phyloP scores from a whole-genome alignment of 2,329 filamentous ascomycete species.

The Pezicula rhizophila region DNA sequence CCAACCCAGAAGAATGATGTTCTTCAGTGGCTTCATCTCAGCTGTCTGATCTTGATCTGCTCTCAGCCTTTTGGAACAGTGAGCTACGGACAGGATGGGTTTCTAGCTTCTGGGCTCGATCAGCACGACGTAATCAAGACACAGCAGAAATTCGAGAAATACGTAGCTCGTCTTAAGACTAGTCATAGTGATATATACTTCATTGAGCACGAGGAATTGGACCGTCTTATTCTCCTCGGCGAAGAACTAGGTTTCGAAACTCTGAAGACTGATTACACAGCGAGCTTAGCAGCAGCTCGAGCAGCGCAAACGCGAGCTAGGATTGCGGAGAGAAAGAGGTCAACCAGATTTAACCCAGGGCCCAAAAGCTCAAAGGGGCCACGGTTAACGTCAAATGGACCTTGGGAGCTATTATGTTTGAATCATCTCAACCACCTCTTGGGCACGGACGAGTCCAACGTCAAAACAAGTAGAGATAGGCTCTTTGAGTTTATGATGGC shows the following conservation, averaged over 20 bases:
- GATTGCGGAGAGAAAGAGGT: conserved; percentile 7
- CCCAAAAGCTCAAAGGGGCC: conserved; percentile 9
- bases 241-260: conserved; percentile 9
- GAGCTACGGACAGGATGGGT: conserved; percentile 1
- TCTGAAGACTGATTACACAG: conserved; percentile 4
- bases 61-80: background rate
- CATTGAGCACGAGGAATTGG: conserved; percentile 10
- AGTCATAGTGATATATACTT: conserved; percentile 10
- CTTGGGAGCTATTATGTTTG: conserved; percentile 14
- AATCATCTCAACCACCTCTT: conserved; percentile 12
- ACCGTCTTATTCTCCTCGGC: conserved; percentile 10
- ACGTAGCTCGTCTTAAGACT: conserved; percentile 9
- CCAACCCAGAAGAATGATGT: conserved; percentile 15
- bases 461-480: conserved; percentile 9
- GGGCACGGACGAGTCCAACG: conserved; percentile 8
- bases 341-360: conserved; percentile 11
- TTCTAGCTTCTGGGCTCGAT: conserved; percentile 5
- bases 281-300: conserved; percentile 6
- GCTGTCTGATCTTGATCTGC: conserved; percentile 11
- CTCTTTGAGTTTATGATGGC: conserved; percentile 13
- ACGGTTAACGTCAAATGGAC: conserved; percentile 8
- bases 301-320: conserved; percentile 7
- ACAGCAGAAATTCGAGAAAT: conserved; percentile 12
- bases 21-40: conserved; percentile 12
- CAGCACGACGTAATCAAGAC: conserved; percentile 6